Evolutionary conservation across 208 protist genomes (phyloP).

Genomic region (Leishmania major): DNA sequence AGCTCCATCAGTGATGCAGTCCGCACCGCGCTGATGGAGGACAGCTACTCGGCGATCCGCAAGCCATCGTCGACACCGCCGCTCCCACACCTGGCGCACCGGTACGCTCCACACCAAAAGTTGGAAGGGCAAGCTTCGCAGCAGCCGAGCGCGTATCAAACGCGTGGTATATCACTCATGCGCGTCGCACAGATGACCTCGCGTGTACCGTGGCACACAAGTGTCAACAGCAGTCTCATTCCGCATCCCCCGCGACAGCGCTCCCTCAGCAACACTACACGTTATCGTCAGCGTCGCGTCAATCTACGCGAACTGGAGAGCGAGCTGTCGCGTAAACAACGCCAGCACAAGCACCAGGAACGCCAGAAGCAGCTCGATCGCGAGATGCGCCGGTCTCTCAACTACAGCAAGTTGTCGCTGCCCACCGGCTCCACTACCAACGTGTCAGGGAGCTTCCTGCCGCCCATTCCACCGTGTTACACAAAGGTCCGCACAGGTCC

Average conservation of each 20-base stretch:
- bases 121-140: slow-evolving; percentile 1
- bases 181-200: slow-evolving; percentile 7
- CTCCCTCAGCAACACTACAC: slow-evolving; percentile 25
- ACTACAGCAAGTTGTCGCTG: slow-evolving; percentile 3
- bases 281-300: slow-evolving; percentile 37
- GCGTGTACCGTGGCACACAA: not conserved
- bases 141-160: slow-evolving; percentile 1
- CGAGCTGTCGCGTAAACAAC: slow-evolving; percentile 44
- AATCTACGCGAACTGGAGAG: slow-evolving; percentile 51
- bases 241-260: slow-evolving; percentile 29
- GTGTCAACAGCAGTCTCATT: slow-evolving; percentile 13
- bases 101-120: not conserved
- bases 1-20: slow-evolving; percentile 18
- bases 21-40: not conserved
- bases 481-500: slow-evolving; percentile 8
- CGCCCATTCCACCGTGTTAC: slow-evolving; percentile 16
- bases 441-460: slow-evolving; percentile 25
- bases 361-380: slow-evolving; percentile 39
- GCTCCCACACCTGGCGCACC: slow-evolving; percentile 1
- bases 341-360: slow-evolving; percentile 36
- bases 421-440: not conserved
- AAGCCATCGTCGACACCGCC: not conserved
- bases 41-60: not conserved
- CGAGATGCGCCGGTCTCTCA: slow-evolving; percentile 23
- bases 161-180: not conserved